phyloP scores from a whole-genome alignment of 768 basidiomycete species.

The Brasilioporus rufonigricans region DNA sequence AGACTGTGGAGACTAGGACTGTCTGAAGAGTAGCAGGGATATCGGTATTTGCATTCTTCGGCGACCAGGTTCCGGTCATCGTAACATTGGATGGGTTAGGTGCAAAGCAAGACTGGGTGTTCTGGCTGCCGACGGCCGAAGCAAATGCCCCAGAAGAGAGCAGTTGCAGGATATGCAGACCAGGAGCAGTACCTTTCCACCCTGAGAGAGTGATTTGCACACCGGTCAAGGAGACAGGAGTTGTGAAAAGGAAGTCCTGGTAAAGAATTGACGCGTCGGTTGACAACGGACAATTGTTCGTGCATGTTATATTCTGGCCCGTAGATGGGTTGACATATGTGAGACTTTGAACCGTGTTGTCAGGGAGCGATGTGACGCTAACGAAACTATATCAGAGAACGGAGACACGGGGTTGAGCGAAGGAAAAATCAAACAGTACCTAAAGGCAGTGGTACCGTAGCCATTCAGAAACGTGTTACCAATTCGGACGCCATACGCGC shows the following conservation, averaged over 20 bases:
- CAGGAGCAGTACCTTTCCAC: slow-evolving; percentile 74
- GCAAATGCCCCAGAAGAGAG: slow-evolving; percentile 91
- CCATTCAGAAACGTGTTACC: slow-evolving; percentile 86
- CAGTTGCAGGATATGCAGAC: slow-evolving; percentile 88
- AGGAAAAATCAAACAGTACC: slow-evolving; percentile 40
- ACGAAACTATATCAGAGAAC: slow-evolving; percentile 8
- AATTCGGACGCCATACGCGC: slow-evolving; percentile 77
- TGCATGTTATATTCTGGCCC: slow-evolving; percentile 75
- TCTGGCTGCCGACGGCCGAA: slow-evolving; percentile 61
- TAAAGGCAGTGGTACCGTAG: slow-evolving; percentile 86
- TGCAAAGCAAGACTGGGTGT: slow-evolving; percentile 73
- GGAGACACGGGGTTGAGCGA: not conserved
- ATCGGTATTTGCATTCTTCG: slow-evolving; percentile 59
- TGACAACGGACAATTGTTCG: slow-evolving; percentile 74
- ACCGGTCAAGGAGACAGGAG: slow-evolving; percentile 71
- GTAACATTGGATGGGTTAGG: slow-evolving; percentile 69
- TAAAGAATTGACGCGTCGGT: slow-evolving; percentile 75
- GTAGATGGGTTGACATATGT: slow-evolving; percentile 75
- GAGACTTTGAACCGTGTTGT: slow-evolving; percentile 77
- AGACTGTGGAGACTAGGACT: slow-evolving; percentile 66
- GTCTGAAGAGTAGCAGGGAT: slow-evolving; percentile 80
- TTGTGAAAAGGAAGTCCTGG: slow-evolving; percentile 89
- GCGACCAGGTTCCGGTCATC: slow-evolving; percentile 68
- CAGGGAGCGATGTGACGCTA: slow-evolving; percentile 86
- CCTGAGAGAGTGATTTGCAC: slow-evolving; percentile 78